Evolutionary conservation across 306 rosid genomes (phyloP).

Genomic region (Alnus glutinosa): DNA sequence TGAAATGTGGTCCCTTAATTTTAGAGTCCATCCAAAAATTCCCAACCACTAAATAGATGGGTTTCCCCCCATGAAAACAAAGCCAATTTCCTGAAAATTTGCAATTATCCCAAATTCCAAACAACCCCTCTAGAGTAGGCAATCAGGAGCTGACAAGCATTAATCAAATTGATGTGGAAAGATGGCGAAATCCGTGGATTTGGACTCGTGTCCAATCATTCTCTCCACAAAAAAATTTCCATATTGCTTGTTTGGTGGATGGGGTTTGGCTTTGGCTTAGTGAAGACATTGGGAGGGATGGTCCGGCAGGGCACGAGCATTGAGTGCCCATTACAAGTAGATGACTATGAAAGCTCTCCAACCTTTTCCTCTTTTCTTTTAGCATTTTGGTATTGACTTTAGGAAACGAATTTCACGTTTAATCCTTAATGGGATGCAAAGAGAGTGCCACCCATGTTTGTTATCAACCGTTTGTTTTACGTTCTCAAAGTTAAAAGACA

Average conservation of each 20-base stretch:
- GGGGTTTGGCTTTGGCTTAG: conserved; percentile 30
- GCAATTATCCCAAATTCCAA: conserved; percentile 54
- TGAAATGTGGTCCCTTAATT: conserved; percentile 44
- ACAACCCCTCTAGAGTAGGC: conserved; percentile 38
- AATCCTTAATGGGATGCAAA: conserved; percentile 22
- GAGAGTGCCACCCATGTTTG: neutral
- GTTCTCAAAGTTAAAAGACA: too few relatives aligned
- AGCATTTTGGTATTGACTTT: conserved; percentile 31
- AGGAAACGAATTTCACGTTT: conserved; percentile 30
- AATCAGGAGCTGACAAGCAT: conserved; percentile 51
- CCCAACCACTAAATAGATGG: conserved; percentile 52
- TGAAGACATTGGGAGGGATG: conserved; percentile 15
- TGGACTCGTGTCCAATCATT: conserved; percentile 61
- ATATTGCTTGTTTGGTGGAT: conserved; percentile 43
- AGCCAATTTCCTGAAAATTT: conserved; percentile 47
- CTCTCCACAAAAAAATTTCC: conserved; percentile 27
- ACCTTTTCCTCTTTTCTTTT: neutral
- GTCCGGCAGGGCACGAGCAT: conserved; percentile 30
- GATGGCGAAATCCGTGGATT: conserved; percentile 54
- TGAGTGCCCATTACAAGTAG: conserved; percentile 10
- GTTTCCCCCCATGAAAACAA: conserved; percentile 38
- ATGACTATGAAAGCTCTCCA: conserved; percentile 22
- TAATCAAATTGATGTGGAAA: conserved; percentile 62
- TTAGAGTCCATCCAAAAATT: conserved; percentile 59
- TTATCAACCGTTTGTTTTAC: too few relatives aligned